phyloP scores from a whole-genome alignment of 2,329 filamentous ascomycete genomes.

The Colletotrichum sp. region DNA sequence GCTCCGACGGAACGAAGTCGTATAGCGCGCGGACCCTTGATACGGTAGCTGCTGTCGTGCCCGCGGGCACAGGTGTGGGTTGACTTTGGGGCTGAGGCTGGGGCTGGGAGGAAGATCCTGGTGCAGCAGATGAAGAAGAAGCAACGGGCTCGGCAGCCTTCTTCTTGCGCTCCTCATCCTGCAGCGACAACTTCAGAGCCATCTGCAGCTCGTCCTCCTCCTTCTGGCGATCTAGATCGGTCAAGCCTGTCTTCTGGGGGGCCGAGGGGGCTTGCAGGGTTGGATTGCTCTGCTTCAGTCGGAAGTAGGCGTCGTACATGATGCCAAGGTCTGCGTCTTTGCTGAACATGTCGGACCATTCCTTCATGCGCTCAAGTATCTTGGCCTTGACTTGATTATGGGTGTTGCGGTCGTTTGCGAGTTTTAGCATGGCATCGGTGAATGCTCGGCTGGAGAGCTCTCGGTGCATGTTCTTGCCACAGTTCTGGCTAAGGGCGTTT shows the following conservation, averaged over 20 bases:
- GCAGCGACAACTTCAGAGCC: constrained; percentile 89
- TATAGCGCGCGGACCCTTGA: constrained; percentile 92
- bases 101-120: constrained; percentile 32
- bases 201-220: constrained; percentile 98
- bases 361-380: constrained; percentile 94
- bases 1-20: constrained; percentile 93
- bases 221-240: constrained; percentile 86
- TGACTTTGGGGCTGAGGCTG: constrained; percentile 43
- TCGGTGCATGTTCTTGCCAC: constrained; percentile 83
- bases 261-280: constrained; percentile 91
- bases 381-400: constrained; percentile 97
- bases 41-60: constrained; percentile 94
- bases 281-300: constrained; percentile 83
- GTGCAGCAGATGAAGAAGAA: constrained; percentile 36
- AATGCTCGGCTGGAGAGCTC: constrained; percentile 91
- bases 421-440: constrained; percentile 88
- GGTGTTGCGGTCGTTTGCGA: constrained; percentile 93
- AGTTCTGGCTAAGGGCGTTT: constrained; percentile 92
- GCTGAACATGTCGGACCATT: constrained; percentile 95
- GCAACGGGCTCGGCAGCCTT: constrained; percentile 42
- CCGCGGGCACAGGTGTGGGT: constrained; percentile 69
- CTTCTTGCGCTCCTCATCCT: constrained; percentile 77
- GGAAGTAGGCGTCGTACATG: constrained; percentile 94
- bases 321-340: constrained; percentile 91
- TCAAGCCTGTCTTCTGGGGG: constrained; percentile 90